phyloP scores from a whole-genome alignment of 495 filamentous ascomycete species.

The Talaromyces borbonicus region DNA sequence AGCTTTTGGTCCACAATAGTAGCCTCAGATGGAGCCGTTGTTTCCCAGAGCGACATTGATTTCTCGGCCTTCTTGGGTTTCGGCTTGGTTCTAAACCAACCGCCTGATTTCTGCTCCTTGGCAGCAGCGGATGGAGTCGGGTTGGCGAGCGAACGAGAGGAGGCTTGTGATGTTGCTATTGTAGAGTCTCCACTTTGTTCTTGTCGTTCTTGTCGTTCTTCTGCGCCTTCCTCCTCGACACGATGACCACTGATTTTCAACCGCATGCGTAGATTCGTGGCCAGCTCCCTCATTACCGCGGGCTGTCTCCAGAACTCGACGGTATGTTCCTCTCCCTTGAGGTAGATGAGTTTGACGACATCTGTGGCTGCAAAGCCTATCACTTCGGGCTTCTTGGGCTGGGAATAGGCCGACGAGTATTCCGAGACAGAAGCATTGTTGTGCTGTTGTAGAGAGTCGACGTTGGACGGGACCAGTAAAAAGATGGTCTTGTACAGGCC shows the following conservation, averaged over 20 bases:
- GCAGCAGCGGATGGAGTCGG: not conserved
- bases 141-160: too few relatives aligned
- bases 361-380: constrained; percentile 16
- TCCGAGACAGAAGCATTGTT: not conserved
- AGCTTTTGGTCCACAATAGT: constrained; percentile 6
- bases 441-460: constrained; percentile 9
- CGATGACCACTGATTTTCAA: constrained; percentile 10
- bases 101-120: constrained; percentile 4
- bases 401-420: constrained; percentile 5
- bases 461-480: constrained; percentile 20
- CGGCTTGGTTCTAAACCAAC: constrained; percentile 4
- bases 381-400: constrained; percentile 11
- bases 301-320: constrained; percentile 19
- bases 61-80: constrained; percentile 4
- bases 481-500: constrained; percentile 16
- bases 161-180: too few relatives aligned
- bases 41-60: constrained; percentile 1
- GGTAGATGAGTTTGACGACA: constrained; percentile 15
- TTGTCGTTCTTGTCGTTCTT: not conserved
- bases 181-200: too few relatives aligned
- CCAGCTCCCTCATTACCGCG: constrained; percentile 14
- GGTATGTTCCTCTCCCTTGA: constrained; percentile 15
- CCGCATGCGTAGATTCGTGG: constrained; percentile 7
- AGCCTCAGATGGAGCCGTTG: constrained; percentile 5
- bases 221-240: not conserved